Evolutionary conservation across 1,284 basidiomycete species (phyloP), one percentile per base, ranked within the genome.

Genomic region (Trametes hirsuta): DNA sequence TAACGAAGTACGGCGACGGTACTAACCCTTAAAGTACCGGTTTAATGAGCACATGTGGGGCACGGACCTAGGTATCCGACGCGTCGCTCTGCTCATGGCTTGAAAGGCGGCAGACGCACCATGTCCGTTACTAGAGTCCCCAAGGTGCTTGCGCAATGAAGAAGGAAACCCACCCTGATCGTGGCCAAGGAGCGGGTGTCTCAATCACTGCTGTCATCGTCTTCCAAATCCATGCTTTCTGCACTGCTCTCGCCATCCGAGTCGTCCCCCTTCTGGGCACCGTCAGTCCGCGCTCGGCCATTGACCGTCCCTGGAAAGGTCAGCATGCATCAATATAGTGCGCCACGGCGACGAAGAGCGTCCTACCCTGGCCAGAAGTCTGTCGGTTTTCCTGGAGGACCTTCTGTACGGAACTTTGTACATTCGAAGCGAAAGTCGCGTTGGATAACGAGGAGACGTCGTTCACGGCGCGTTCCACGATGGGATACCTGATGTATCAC

Each of bases 391-490:
- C 66, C 41, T 66, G 63, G 22, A 74, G 58, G 15, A 70, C 66
- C 34, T 62, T 66, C 30, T 61, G 61, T 34, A 72, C 57, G 12
- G 70, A 67, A 9, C 65, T 68, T 18, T 74, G 78, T 48, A 90
- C 77, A 30, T 75, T 77, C 39, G 77, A 72, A 0, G 76, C 67
- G 68, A 89, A 84, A 9, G 75, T 63, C 6, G 79, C 72, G 63
- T 89, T 84, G 5, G 80, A 77, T 34, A 88, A 75, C 52, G 80
- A 72, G 35, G 77, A 77, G 0, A 81, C 72, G 44, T 87, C 86
- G 24, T 78, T 77, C 1, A 86, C 82, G 3, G 87, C 85, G 14
- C 86, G 84, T 61, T 88, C 86, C 10, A 90, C 80, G 21, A 86
- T 73, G 12, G 84, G 84, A 65, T 82, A 87, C 55, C 85, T 73